phyloP scores from a whole-genome alignment of 371 early-diverging fungal genomes.

The Saksenaea oblongispora region DNA sequence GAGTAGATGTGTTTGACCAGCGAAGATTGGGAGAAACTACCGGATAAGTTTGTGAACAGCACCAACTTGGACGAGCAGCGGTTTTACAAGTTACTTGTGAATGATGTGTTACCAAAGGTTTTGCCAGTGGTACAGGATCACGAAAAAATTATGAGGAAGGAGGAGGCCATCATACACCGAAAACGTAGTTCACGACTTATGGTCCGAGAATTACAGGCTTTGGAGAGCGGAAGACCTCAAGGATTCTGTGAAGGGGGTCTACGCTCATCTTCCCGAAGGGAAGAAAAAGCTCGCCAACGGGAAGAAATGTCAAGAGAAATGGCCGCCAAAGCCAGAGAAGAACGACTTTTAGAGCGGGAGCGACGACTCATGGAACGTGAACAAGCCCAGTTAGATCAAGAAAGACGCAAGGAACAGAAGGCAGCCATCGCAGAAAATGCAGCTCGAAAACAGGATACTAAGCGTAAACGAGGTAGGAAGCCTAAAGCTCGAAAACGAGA shows the following conservation, averaged over 20 bases:
- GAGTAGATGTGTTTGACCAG: conserved; percentile 55
- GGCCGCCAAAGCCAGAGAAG: conserved; percentile 51
- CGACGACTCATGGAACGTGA: conserved; percentile 50
- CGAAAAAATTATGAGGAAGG: conserved; percentile 49
- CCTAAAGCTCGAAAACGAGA: conserved; percentile 21
- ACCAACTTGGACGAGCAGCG: conserved; percentile 57
- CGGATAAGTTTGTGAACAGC: conserved; percentile 52
- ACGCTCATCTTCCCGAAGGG: conserved; percentile 35
- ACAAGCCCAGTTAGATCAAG: conserved; percentile 33
- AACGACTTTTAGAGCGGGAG: conserved; percentile 52
- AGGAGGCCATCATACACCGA: conserved; percentile 60
- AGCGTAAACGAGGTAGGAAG: conserved; percentile 33
- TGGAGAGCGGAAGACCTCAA: conserved; percentile 32
- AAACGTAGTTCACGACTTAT: conserved; percentile 72
- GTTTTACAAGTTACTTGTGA: conserved; percentile 52
- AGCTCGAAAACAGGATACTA: conserved; percentile 14
- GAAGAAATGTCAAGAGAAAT: conserved; percentile 37
- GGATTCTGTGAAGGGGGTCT: conserved; percentile 1
- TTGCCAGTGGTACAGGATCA: conserved; percentile 57
- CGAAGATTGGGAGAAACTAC: conserved; percentile 65
- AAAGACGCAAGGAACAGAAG: conserved; percentile 17
- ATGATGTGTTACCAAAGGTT: conserved; percentile 63
- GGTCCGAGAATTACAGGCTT: conserved; percentile 52
- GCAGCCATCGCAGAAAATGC: conserved; percentile 7
- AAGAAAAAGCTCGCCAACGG: conserved; percentile 32